Evolutionary conservation across 805 yeast genomes (phyloP), one percentile per base, ranked within the genome.

Genomic region (Myxozyma melibiosi): DNA sequence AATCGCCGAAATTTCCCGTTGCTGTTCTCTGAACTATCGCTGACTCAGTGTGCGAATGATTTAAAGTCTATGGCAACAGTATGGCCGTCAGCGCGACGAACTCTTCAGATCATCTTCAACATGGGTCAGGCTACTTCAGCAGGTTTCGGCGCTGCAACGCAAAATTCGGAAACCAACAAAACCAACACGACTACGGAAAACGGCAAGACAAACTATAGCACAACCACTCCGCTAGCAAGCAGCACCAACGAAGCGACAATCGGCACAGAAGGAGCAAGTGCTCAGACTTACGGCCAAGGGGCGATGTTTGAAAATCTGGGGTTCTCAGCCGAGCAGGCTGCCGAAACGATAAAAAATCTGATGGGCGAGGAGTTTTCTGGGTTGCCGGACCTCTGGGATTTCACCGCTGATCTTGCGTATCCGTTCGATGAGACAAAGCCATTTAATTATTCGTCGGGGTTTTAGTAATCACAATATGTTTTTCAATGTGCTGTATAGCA

Each of bases 21-120:
- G 3, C 22, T 45, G 38, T 45, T 20, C n/a, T 34, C 50, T 3
- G 37, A 33, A 18, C 4, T 30, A 4, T n/a, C 41, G 5, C 30
- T 45, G 18, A 13, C 16, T 5, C 41, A 45, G 20, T 45, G 50
- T 11, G 25, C n/a, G 2, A n/a, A 34, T 5, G 24, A 20, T 2
- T 16, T 45, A 7, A 18, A 22, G 6, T 4, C 40, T 6, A 45
- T 45, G 33, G 28, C 31, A 22, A 22, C 2, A 24, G 22, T 34
- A 6, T 45, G 50, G 50, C 39, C 50, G 11, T 22, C 40, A 5
- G 40, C 50, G 3, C 13, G 25, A 3, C 39, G 50, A 16, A 45
- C 40, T 13, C 18, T 18, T 7, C 48, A 43, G 18, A 43, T 43
- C 7, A 33, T 43, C 30, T 9, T 28, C n/a, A 31, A 31, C 13